These are phyloP conservation scores for Rubia peregrina DNA, from an alignment of 305 asterid genomes.

Conservation along the genomic window DNA sequence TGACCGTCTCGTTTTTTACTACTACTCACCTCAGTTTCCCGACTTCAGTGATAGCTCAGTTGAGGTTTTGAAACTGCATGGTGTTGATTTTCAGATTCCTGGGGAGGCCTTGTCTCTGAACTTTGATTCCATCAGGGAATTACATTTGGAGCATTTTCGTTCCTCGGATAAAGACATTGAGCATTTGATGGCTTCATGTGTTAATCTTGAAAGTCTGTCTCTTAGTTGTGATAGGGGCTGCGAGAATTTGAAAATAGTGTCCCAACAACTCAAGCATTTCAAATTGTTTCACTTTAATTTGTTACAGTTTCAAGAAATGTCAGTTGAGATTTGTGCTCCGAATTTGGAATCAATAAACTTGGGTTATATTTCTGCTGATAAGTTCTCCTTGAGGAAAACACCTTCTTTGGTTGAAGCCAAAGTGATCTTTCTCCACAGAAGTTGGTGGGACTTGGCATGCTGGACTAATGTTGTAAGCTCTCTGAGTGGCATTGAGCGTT, in stretches of 20 bases:
- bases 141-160: background rate
- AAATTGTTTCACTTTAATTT: background rate
- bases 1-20: background rate
- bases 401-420: conserved; percentile 4
- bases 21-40: background rate
- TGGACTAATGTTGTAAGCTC: background rate
- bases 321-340: conserved; percentile 3
- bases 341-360: background rate
- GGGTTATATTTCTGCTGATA: background rate
- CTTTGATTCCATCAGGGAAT: background rate
- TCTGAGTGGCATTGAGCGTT: background rate
- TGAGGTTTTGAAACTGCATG: background rate
- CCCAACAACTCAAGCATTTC: conserved; percentile 5
- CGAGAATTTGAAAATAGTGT: background rate
- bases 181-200: conserved; percentile 1
- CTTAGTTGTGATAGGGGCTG: background rate
- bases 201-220: conserved; percentile 3
- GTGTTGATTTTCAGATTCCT: background rate
- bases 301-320: accelerated
- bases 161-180: background rate
- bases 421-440: background rate
- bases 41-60: conserved; percentile 4
- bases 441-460: background rate
- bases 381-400: background rate
- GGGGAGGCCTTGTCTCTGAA: background rate